Percentiles rank a stretch among this genome's conserved stretches.
Conservation (phyloP, 306 rosid species). For the Vicia faba region DNA sequence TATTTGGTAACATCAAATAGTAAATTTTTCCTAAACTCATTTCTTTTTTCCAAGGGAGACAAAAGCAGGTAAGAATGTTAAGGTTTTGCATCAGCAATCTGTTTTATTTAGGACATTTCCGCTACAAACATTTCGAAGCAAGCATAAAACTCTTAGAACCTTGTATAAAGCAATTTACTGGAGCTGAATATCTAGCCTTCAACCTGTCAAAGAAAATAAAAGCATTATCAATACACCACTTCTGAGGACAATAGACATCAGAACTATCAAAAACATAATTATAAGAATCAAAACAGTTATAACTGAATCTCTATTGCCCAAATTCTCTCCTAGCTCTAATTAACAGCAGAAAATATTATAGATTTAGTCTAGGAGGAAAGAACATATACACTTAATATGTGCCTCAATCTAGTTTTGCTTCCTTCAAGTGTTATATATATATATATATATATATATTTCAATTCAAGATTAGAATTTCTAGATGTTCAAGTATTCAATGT, state of each 20-base stretch:
- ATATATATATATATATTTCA: no score
- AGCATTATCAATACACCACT: constrained; percentile 18
- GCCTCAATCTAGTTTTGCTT: background rate
- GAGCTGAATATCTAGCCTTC: constrained; percentile 38
- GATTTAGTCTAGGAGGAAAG: background rate
- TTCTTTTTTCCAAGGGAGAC: background rate
- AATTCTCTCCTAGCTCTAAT: background rate
- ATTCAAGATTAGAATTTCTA: constrained; percentile 1
- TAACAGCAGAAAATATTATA: constrained; percentile 8
- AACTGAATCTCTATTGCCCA: constrained; percentile 1
- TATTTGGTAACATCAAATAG: background rate
- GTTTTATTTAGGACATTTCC: constrained; percentile 36
- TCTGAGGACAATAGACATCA: constrained; percentile 17
- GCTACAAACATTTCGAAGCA: constrained; percentile 25
- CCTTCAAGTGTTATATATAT: constrained; percentile 5
- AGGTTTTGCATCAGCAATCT: constrained; percentile 22
- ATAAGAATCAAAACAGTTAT: background rate
- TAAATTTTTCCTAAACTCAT: background rate
- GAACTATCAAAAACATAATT: constrained; percentile 3
- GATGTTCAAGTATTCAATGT: constrained; percentile 3
- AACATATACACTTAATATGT: background rate
- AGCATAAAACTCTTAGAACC: background rate
- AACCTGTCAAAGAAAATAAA: constrained; percentile 37
- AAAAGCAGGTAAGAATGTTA: constrained; percentile 10
- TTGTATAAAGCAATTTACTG: constrained; percentile 5